Conservation (phyloP, 345 rosid genomes). For the Eucalyptus polyanthemos region DNA sequence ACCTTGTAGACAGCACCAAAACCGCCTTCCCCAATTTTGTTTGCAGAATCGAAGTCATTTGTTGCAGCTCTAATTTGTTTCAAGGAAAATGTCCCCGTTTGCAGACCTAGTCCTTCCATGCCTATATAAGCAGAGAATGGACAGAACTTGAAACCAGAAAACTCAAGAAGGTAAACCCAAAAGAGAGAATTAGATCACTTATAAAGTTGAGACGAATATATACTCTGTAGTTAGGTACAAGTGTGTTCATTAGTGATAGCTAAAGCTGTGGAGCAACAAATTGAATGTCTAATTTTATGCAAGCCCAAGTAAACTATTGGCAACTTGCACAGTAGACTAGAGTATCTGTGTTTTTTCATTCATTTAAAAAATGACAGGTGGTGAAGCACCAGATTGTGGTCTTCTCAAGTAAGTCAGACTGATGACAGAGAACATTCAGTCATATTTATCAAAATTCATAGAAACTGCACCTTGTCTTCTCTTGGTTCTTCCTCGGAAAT, state of each 20-base stretch:
- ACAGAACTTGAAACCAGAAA: background rate
- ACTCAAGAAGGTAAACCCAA: background rate
- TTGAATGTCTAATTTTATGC: background rate
- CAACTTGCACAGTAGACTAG: background rate
- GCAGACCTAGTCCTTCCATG: constrained; percentile 11
- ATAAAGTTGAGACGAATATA: background rate
- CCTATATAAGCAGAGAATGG: background rate
- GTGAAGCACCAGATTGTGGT: background rate
- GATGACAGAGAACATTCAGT: background rate
- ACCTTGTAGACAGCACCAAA: constrained; percentile 42
- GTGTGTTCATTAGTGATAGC: background rate
- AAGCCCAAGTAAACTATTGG: background rate
- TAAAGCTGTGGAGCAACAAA: background rate
- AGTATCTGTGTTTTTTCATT: background rate
- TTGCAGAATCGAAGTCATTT: constrained; percentile 11
- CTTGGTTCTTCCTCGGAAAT: background rate
- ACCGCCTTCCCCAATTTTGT: constrained; percentile 42
- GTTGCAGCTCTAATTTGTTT: constrained; percentile 34
- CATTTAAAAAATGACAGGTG: background rate
- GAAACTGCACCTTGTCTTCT: constrained; percentile 4
- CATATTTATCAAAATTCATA: background rate
- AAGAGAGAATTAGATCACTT: background rate
- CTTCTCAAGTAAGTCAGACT: background rate
- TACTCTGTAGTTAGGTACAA: background rate
- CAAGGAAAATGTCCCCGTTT: constrained; percentile 18